Conservation (phyloP, 108 stramenopile species). For the Discostella stelligeroides region DNA sequence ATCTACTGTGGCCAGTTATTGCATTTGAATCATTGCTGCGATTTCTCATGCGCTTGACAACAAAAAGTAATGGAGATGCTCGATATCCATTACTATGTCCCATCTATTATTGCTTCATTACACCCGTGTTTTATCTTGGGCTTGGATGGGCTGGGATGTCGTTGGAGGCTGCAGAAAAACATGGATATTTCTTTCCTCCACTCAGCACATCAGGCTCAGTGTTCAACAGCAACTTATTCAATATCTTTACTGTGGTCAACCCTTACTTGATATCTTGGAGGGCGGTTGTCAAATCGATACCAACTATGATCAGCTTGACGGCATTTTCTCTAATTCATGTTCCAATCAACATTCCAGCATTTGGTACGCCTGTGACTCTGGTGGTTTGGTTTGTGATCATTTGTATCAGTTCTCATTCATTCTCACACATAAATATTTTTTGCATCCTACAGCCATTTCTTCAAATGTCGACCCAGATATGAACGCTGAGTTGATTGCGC, state of each 20-base stretch:
- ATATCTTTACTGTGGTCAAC: constrained; percentile 50
- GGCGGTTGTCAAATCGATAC: constrained; percentile 51
- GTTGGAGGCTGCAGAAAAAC: constrained; percentile 39
- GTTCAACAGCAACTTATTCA: constrained; percentile 43
- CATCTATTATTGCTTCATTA: constrained; percentile 70
- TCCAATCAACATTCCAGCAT: constrained; percentile 84
- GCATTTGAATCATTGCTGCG: constrained; percentile 63
- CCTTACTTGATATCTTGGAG: constrained; percentile 42
- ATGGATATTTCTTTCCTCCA: constrained; percentile 70
- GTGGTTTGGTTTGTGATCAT: not conserved
- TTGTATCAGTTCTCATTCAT: not conserved
- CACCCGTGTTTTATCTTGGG: constrained; percentile 67
- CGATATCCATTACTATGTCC: constrained; percentile 67
- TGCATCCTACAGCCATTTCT: constrained; percentile 35
- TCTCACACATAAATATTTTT: not conserved
- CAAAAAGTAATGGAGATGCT: constrained; percentile 43
- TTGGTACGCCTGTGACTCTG: constrained; percentile 43
- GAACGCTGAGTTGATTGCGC: constrained; percentile 76
- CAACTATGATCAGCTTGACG: constrained; percentile 57
- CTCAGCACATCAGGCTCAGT: constrained; percentile 21
- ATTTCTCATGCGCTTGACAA: constrained; percentile 37
- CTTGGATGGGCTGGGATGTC: constrained; percentile 38
- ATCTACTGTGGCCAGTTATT: constrained; percentile 53
- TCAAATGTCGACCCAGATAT: constrained; percentile 67
- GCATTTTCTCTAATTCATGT: constrained; percentile 78